Evolutionary conservation across 371 early-diverging fungal species (phyloP).

Genomic region (Mortierella sp.): DNA sequence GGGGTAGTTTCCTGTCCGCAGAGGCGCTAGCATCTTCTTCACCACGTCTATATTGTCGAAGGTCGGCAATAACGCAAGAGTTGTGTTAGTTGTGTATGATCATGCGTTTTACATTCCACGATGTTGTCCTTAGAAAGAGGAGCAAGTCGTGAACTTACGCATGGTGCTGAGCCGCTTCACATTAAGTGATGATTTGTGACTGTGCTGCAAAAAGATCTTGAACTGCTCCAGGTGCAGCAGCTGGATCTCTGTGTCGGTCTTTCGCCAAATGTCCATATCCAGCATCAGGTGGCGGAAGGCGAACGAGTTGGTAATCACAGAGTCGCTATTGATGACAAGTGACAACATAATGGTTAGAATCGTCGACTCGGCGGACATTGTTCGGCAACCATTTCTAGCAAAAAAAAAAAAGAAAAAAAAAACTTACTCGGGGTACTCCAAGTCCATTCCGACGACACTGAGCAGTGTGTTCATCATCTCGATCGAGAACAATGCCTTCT

Average conservation of each 20-base stretch:
- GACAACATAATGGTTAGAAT: not conserved
- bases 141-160: conserved; percentile 61
- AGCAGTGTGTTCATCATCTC: conserved; percentile 74
- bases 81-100: not conserved
- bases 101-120: not conserved
- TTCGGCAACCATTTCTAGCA: not conserved
- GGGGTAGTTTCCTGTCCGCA: conserved; percentile 73
- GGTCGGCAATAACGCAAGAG: not conserved
- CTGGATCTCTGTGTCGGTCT: conserved; percentile 72
- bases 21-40: conserved; percentile 73
- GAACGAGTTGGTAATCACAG: conserved; percentile 75
- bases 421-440: conserved; percentile 67
- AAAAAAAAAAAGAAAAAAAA: too few species aligned
- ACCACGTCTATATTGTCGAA: conserved; percentile 62
- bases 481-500: conserved; percentile 70
- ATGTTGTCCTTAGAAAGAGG: not conserved
- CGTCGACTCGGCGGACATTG: too few species aligned
- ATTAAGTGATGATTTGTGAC: conserved; percentile 70
- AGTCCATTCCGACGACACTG: conserved; percentile 75
- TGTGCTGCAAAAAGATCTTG: conserved; percentile 71
- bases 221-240: conserved; percentile 75
- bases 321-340: conserved; percentile 58
- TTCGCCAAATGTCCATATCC: conserved; percentile 83
- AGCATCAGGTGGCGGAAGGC: conserved; percentile 77
- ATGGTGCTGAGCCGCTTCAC: conserved; percentile 72